Base-by-base conservation (phyloP, 2,329 filamentous ascomycete genomes). In the Incumbomyces lentus region DNA sequence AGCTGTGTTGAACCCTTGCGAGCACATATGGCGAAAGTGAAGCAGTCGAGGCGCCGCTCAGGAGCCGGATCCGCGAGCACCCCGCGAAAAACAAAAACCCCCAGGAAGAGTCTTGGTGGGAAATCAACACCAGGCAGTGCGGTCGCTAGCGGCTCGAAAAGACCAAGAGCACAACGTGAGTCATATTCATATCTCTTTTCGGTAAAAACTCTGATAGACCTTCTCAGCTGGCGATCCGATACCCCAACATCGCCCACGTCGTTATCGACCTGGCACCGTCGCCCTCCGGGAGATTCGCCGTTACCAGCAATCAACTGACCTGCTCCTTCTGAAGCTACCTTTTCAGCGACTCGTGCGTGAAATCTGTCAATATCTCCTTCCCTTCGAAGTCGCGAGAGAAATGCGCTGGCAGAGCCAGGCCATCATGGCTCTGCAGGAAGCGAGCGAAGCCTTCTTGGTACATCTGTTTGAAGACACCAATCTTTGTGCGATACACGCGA, bases 401-500 rank as follows among this genome's bases (percentile, higher is more conserved):
- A 79, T 96, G 65, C 80, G 90, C 57, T 98, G 92, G 89, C 92
- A 96, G 70, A 93, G 86, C 45, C 90, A 94, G 59, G 90, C 92
- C 43, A 92, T 96, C 59, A 80, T 85, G 60, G 90, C 90, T 11
- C 75, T 96, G 2, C 90, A 96, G 68, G 90, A 96, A 72, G 87
- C 90, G 12, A 80, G 89, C n/a, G 90, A 96, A 70, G 90, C 90
- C 4, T 96, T 94, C 67, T 75, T 96, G 57, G 85, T 96, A 49
- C 89, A 94, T 62, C 73, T 96, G n/a, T 95, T 96, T 62, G 89
- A 95, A 64, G 87, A 94, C 67, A 86, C 86, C 55, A 95, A 96
- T 69, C 76, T 96, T 35, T 95, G 90, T 69, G 92, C 90, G 52
- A 89, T 96, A 58, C 90, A 96, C 68, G 92, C 90, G 52, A 95